Evolutionary conservation across 106 monocot genomes (phyloP).

Genomic region (Dendrobium chrysotoxum): DNA sequence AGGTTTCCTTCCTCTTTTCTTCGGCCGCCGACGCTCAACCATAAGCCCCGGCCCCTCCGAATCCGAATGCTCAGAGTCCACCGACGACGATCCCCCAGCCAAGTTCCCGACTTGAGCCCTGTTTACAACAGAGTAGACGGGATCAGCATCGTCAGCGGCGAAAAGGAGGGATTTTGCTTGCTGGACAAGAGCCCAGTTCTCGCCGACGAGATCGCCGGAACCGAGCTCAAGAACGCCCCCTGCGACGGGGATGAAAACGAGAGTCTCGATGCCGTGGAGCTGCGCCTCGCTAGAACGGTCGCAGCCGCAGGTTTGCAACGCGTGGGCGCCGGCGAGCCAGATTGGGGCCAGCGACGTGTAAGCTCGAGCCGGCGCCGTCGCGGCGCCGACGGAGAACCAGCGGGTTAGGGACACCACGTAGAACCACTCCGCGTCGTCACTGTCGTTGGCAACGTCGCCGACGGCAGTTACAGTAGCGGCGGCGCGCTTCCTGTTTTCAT

Average conservation of each 20-base stretch:
- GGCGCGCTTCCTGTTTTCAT: not conserved
- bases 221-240: slow-evolving; percentile 42
- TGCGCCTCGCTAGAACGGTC: slow-evolving; percentile 29
- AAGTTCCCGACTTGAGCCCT: not conserved
- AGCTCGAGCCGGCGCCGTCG: slow-evolving; percentile 14
- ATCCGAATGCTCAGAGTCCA: slow-evolving; percentile 29
- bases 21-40: slow-evolving; percentile 5
- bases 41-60: slow-evolving; percentile 3
- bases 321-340: slow-evolving; percentile 25
- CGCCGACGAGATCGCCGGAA: slow-evolving; percentile 16
- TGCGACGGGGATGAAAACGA: slow-evolving; percentile 22
- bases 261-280: slow-evolving; percentile 31
- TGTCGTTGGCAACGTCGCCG: not conserved
- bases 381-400: slow-evolving; percentile 15
- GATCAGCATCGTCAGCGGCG: not conserved
- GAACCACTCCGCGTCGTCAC: slow-evolving; percentile 48
- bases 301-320: slow-evolving; percentile 20
- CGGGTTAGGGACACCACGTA: slow-evolving; percentile 40
- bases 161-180: slow-evolving; percentile 19
- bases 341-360: slow-evolving; percentile 16
- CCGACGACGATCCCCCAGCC: slow-evolving; percentile 13
- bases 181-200: slow-evolving; percentile 26
- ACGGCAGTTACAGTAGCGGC: not conserved
- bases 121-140: not conserved
- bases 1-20: slow-evolving; percentile 34